Conservation (phyloP, 768 basidiomycete species). For the Suillus paluster region DNA sequence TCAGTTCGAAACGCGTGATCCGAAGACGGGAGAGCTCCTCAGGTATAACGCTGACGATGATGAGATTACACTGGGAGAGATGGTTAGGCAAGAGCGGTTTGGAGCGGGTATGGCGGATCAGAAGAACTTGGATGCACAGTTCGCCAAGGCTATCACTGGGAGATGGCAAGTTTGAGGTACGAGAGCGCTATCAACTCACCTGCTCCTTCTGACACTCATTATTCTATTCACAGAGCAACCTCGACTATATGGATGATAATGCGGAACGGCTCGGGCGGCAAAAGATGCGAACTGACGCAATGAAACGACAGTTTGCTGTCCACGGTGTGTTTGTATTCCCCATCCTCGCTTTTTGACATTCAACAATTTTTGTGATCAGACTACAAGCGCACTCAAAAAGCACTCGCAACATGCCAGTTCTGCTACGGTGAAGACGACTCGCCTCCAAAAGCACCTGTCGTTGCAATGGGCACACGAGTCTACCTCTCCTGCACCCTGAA, state of each 20-base stretch:
- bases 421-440: slow-evolving; percentile 95
- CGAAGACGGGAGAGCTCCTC: too few relatives aligned
- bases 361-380: slow-evolving; percentile 52
- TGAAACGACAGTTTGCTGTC: slow-evolving; percentile 97
- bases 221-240: slow-evolving; percentile 59
- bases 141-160: slow-evolving; percentile 86
- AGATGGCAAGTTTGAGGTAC: slow-evolving; percentile 87
- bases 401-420: slow-evolving; percentile 80
- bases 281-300: slow-evolving; percentile 95
- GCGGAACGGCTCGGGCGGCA: slow-evolving; percentile 89
- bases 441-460: slow-evolving; percentile 82
- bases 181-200: slow-evolving; percentile 16
- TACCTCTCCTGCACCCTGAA: slow-evolving; percentile 90
- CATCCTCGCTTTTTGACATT: slow-evolving; percentile 4
- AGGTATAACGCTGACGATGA: too few relatives aligned
- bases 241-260: slow-evolving; percentile 97
- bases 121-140: slow-evolving; percentile 89
- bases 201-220: not conserved
- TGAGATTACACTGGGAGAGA: slow-evolving; percentile 77
- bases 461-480: slow-evolving; percentile 88
- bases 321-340: slow-evolving; percentile 59
- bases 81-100: slow-evolving; percentile 91
- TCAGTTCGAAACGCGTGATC: slow-evolving; percentile 86
- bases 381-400: slow-evolving; percentile 94
- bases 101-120: slow-evolving; percentile 89